These are phyloP conservation scores for Yamadazyma blattariae DNA, from an alignment of 1,139 yeast species.

Conservation along the genomic window DNA sequence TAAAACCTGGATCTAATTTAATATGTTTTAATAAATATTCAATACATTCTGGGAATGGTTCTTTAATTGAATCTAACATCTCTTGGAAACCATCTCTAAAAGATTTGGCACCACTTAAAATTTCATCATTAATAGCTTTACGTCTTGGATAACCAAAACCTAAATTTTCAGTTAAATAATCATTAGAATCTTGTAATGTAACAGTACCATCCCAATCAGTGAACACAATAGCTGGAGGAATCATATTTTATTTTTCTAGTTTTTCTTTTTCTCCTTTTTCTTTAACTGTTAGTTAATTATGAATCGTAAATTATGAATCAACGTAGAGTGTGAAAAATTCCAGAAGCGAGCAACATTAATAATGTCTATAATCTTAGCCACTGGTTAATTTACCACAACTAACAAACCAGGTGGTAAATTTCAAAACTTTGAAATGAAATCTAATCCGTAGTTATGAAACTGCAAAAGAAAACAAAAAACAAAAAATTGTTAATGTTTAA, in stretches of 20 bases:
- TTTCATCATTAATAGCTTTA: constrained; percentile 63
- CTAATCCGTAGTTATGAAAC: too few species aligned
- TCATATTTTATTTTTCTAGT: too few species aligned
- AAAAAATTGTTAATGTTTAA: too few species aligned
- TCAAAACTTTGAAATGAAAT: too few species aligned
- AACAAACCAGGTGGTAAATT: too few species aligned
- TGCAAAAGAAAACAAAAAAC: too few species aligned
- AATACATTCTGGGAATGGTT: constrained; percentile 82
- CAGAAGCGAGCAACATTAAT: too few species aligned
- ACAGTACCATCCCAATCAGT: constrained; percentile 99
- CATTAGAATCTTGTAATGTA: constrained; percentile 87
- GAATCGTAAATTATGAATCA: too few species aligned
- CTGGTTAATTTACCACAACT: too few species aligned
- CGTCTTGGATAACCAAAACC: constrained; percentile 83
- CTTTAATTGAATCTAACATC: constrained; percentile 77
- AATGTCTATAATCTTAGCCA: too few species aligned
- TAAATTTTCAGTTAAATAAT: constrained; percentile 78
- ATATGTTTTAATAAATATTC: constrained; percentile 59
- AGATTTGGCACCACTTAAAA: constrained; percentile 62
- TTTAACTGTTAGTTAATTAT: too few species aligned
- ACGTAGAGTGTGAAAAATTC: too few species aligned
- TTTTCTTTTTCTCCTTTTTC: not conserved
- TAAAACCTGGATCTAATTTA: constrained; percentile 87
- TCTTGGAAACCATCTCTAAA: constrained; percentile 81
- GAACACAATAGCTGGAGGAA: constrained; percentile 69